These are phyloP conservation scores for Aspergillus aculeatinus DNA, from an alignment of 2,329 filamentous ascomycete species.

Conservation along the genomic window DNA sequence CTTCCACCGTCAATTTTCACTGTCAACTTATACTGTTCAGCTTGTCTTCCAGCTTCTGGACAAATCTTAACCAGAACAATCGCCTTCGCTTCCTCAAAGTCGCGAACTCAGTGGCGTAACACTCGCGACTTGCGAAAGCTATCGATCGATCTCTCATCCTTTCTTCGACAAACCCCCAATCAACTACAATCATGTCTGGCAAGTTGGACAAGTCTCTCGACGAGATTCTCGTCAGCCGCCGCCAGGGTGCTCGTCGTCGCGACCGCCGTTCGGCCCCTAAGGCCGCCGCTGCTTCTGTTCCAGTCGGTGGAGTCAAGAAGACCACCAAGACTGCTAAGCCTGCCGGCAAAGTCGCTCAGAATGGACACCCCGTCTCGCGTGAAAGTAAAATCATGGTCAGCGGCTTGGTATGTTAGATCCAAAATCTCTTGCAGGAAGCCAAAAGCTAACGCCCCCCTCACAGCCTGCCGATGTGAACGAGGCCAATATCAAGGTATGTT, in stretches of 20 bases:
- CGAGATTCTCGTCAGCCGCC: constrained; percentile 84
- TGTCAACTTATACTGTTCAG: neutral
- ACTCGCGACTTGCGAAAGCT: constrained; percentile 12
- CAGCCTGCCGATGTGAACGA: constrained; percentile 96
- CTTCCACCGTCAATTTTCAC: neutral
- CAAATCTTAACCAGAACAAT: neutral
- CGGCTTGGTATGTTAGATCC: constrained; percentile 75
- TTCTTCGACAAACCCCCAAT: constrained; percentile 5
- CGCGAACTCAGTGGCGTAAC: constrained; percentile 6
- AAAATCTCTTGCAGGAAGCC: neutral
- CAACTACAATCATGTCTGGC: constrained; percentile 68
- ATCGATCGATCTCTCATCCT: constrained; percentile 6
- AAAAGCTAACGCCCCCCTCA: constrained; percentile 38
- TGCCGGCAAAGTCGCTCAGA: constrained; percentile 56
- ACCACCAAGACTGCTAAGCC: constrained; percentile 54
- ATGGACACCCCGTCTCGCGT: constrained; percentile 62
- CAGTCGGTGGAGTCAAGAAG: constrained; percentile 86
- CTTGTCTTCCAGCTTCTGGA: constrained; percentile 1
- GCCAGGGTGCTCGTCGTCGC: constrained; percentile 54
- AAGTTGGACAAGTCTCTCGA: constrained; percentile 97
- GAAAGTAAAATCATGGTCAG: constrained; percentile 98
- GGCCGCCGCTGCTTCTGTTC: constrained; percentile 57
- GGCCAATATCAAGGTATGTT: constrained; percentile 99
- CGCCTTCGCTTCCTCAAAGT: neutral
- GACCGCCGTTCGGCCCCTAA: constrained; percentile 43